Percentiles rank a stretch among this genome's conserved stretches.
phyloP scores from a whole-genome alignment of 2,329 filamentous ascomycete genomes.

The Penicillium aurantiogriseum region DNA sequence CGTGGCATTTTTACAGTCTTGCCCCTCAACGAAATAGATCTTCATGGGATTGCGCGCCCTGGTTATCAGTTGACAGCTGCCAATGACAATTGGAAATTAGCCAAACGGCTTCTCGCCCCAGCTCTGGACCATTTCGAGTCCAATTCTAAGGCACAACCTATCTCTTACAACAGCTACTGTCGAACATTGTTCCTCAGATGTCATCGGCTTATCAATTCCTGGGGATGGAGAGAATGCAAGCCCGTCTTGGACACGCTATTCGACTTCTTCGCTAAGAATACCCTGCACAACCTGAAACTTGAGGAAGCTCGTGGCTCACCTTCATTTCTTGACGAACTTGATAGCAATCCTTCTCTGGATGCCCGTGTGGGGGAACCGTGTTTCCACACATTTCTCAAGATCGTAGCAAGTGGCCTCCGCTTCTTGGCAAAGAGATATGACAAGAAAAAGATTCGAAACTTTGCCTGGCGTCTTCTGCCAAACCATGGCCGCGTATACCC shows the following conservation, averaged over 20 bases:
- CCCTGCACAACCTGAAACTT: slow-evolving; percentile 51
- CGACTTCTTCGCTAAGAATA: slow-evolving; percentile 59
- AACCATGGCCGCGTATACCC: slow-evolving; percentile 61
- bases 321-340: slow-evolving; percentile 53
- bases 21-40: slow-evolving; percentile 55
- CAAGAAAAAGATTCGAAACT: slow-evolving; percentile 56
- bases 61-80: slow-evolving; percentile 41
- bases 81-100: slow-evolving; percentile 52
- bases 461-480: slow-evolving; percentile 58
- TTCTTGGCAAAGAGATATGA: slow-evolving; percentile 48
- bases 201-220: slow-evolving; percentile 52
- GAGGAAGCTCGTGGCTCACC: slow-evolving; percentile 55
- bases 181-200: slow-evolving; percentile 53
- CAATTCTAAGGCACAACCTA: slow-evolving; percentile 39
- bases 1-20: slow-evolving; percentile 52
- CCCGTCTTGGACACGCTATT: slow-evolving; percentile 53
- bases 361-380: slow-evolving; percentile 51
- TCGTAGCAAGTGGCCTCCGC: slow-evolving; percentile 51
- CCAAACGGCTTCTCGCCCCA: slow-evolving; percentile 48
- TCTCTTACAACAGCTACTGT: slow-evolving; percentile 57
- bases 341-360: slow-evolving; percentile 44
- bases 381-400: slow-evolving; percentile 61
- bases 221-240: slow-evolving; percentile 60
- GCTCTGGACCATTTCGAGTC: slow-evolving; percentile 49
- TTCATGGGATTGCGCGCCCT: slow-evolving; percentile 46